These are phyloP conservation scores for Geranium brycei DNA, from an alignment of 345 rosid genomes.

Conservation along the genomic window DNA sequence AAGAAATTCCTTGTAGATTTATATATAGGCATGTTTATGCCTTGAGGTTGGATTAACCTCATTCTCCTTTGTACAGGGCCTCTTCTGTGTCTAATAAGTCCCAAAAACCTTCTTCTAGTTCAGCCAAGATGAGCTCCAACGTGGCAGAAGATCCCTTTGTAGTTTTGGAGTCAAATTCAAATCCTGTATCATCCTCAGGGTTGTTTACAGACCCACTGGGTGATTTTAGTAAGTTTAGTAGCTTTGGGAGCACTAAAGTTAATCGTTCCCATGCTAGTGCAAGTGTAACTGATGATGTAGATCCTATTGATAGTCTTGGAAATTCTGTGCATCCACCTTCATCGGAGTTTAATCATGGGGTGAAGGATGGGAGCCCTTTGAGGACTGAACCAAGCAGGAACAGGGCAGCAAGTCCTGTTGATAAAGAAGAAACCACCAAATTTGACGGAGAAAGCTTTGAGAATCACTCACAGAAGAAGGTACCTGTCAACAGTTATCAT, in stretches of 20 bases:
- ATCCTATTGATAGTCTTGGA: slow-evolving; percentile 51
- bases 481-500: slow-evolving; percentile 26
- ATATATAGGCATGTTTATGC: not conserved
- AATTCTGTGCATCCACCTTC: slow-evolving; percentile 36
- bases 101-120: slow-evolving; percentile 9
- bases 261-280: slow-evolving; percentile 15
- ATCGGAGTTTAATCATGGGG: slow-evolving; percentile 30
- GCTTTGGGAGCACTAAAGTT: slow-evolving; percentile 10
- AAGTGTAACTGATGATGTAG: slow-evolving; percentile 43
- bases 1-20: not conserved
- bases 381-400: slow-evolving; percentile 26
- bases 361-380: slow-evolving; percentile 37
- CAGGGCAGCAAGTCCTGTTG: slow-evolving; percentile 25
- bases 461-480: slow-evolving; percentile 26
- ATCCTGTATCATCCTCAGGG: slow-evolving; percentile 13
- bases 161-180: slow-evolving; percentile 9
- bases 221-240: slow-evolving; percentile 11
- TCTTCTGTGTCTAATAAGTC: slow-evolving; percentile 10
- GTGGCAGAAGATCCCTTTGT: slow-evolving; percentile 15
- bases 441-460: slow-evolving; percentile 25
- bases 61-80: slow-evolving; percentile 11
- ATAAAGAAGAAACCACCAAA: slow-evolving; percentile 29
- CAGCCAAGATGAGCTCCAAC: slow-evolving; percentile 3
- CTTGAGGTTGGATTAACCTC: not conserved
- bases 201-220: slow-evolving; percentile 13